phyloP scores from a whole-genome alignment of 768 basidiomycete species.

The Pleurotus eryngii region DNA sequence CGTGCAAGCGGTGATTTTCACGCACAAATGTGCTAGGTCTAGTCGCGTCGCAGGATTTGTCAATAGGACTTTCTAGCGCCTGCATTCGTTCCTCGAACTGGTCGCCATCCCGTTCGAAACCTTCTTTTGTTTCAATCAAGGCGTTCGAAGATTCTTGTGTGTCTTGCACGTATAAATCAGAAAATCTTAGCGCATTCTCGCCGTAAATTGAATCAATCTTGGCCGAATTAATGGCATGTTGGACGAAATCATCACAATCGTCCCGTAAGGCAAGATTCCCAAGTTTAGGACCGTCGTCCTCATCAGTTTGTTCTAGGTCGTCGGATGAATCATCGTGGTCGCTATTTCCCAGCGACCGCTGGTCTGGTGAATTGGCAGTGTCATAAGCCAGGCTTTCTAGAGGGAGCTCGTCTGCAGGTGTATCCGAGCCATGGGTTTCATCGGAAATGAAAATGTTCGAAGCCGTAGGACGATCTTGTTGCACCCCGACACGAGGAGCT shows the following conservation, averaged over 20 bases:
- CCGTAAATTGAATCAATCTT: conserved; percentile 21
- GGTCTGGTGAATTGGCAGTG: background rate
- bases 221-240: conserved; percentile 27
- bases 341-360: background rate
- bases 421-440: background rate
- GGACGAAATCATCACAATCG: conserved; percentile 33
- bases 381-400: background rate
- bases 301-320: background rate
- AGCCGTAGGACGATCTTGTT: background rate
- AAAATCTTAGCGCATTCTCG: conserved; percentile 28
- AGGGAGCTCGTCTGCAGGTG: background rate
- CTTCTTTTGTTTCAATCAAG: background rate
- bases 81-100: no score
- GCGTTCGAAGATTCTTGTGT: conserved; percentile 14
- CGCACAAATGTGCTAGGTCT: no score
- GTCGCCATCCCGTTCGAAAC: background rate
- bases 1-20: no score
- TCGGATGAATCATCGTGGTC: background rate
- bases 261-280: conserved; percentile 25
- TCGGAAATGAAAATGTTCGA: background rate
- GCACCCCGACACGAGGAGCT: background rate
- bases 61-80: no score
- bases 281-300: background rate
- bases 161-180: conserved; percentile 37
- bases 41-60: no score